Conservation (phyloP, 1,139 yeast species). For the Debaryomycetaceae sp. region DNA sequence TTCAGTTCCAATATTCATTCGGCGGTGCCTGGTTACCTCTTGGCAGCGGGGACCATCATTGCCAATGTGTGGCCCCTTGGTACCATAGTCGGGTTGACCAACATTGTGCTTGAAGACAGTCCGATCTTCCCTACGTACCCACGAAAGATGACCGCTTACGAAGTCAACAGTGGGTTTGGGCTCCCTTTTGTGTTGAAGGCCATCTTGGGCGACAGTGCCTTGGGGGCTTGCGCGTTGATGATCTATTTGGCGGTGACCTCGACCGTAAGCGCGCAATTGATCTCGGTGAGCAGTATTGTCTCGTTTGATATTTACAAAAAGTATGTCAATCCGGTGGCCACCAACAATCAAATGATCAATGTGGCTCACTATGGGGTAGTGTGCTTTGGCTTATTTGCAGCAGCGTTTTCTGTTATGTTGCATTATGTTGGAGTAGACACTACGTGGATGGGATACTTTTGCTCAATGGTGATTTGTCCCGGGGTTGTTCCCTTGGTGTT, state of each 20-base stretch:
- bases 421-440: slow-evolving; percentile 27
- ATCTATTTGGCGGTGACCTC: slow-evolving; percentile 30
- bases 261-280: slow-evolving; percentile 29
- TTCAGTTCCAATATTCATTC: slow-evolving; percentile 31
- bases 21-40: slow-evolving; percentile 34
- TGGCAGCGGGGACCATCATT: slow-evolving; percentile 28
- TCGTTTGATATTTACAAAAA: slow-evolving; percentile 29
- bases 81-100: slow-evolving; percentile 23
- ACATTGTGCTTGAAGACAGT: slow-evolving; percentile 20
- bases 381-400: slow-evolving; percentile 25
- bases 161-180: slow-evolving; percentile 25
- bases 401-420: slow-evolving; percentile 27
- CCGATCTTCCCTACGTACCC: slow-evolving; percentile 29
- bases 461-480: slow-evolving; percentile 33
- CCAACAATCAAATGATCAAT: slow-evolving; percentile 22
- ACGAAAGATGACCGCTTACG: slow-evolving; percentile 20
- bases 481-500: slow-evolving; percentile 30
- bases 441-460: slow-evolving; percentile 35
- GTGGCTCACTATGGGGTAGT: slow-evolving; percentile 27
- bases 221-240: slow-evolving; percentile 25
- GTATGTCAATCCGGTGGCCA: slow-evolving; percentile 22
- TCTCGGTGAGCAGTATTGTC: slow-evolving; percentile 26
- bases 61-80: slow-evolving; percentile 32
- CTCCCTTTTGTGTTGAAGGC: slow-evolving; percentile 24
- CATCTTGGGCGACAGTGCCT: slow-evolving; percentile 23